Conservation (phyloP, 768 basidiomycete species). For the Termitomyces sp. region DNA sequence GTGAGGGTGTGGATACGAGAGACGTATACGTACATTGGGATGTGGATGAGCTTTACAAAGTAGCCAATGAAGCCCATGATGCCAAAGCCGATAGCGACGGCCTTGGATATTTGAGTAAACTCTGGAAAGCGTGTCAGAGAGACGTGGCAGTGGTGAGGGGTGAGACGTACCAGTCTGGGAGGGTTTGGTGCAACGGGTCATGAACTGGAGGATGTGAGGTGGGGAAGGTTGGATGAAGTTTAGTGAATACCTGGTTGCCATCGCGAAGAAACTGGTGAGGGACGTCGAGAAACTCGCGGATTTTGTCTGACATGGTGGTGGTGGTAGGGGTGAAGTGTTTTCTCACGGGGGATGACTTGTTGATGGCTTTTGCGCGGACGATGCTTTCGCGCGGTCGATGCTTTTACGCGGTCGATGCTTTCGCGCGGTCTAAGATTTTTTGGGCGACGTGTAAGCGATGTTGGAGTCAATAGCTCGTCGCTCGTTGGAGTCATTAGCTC, state of each 20-base stretch:
- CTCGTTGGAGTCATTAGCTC: no score
- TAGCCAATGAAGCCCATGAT: conserved; percentile 99
- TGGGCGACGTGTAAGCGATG: no score
- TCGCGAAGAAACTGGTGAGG: conserved; percentile 91
- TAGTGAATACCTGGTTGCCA: conserved; percentile 69
- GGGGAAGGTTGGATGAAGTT: not conserved
- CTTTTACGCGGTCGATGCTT: no score
- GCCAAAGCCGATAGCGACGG: conserved; percentile 94
- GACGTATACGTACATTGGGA: conserved; percentile 77
- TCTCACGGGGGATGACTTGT: no score
- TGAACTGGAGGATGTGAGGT: conserved; percentile 53
- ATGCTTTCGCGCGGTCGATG: no score
- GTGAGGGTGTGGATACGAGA: conserved; percentile 6
- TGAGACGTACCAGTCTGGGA: conserved; percentile 77
- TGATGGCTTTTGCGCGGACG: no score
- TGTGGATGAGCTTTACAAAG: conserved; percentile 97
- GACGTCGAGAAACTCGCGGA: conserved; percentile 86
- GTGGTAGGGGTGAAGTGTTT: conserved; percentile 3
- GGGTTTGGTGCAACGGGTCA: conserved; percentile 97
- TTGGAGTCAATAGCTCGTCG: no score
- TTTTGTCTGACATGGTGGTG: conserved; percentile 77
- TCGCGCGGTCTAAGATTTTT: no score
- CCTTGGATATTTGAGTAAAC: conserved; percentile 91
- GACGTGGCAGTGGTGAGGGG: not conserved
- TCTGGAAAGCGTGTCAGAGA: conserved; percentile 40